Base-by-base conservation (phyloP, 371 early-diverging fungal species). In the Mucor racemosus region DNA sequence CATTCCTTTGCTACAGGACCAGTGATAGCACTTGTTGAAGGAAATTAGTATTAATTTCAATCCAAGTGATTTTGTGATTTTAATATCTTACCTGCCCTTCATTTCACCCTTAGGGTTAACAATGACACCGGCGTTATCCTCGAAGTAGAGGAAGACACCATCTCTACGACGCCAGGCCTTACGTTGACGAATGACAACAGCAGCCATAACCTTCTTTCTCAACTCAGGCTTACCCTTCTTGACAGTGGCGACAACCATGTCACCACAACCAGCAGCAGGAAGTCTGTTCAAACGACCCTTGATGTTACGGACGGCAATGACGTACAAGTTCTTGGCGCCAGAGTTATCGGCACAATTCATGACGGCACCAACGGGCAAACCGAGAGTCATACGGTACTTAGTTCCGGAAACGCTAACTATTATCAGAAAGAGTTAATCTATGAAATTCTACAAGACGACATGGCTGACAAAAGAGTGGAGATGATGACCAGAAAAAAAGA, bases 151-250 rank as follows among this genome's bases (percentile, higher is more conserved):
- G 91, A 94, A 99, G 78, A 99, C 95, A 86, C 99, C 99, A 76
- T 99, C 99, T 82, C 92, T 86, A 78, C 99, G 92, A 84, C 99
- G 95, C 99, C 99, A 99, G 61, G 97, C 91, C 93, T 99, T 99
- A 81, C 99, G 95, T 89, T 99, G 99, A 78, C 99, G 98, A 68
- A 99, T 92, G 75, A 99, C 93, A 79, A 99, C 98, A 71, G 99
- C 99, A 76, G 98, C 97, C 92, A 97, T 94, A 73, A 99, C 95
- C 92, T 99, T 99, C 95, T 99, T 99, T 86, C 99, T 90, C 82
- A 99, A 90, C 81, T 99, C 99, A 66, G 99, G 99, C 93, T 99
- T 99, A 79, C 99, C 99, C 95, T 99, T 99, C 92, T 99, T 98
- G 85, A 99, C 99, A 68, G 99, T 96, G 72, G 97, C 97, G 70